Percentiles rank a stretch among this genome's conserved stretches.
These are phyloP conservation scores for Lactifluus subvellereus DNA, from an alignment of 768 basidiomycete species.

Conservation along the genomic window DNA sequence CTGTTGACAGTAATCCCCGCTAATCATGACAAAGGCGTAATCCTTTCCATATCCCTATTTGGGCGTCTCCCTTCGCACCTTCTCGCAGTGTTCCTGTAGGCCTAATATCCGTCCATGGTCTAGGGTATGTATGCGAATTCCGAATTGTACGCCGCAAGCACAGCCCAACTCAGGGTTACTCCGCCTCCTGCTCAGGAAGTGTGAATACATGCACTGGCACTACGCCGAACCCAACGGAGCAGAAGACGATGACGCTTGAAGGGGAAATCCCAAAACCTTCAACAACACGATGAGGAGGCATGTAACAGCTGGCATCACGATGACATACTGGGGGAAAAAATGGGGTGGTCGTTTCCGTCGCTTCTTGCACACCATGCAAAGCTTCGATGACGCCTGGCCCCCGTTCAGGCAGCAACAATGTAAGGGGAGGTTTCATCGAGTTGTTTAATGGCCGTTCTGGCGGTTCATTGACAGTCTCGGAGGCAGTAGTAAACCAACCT, in stretches of 20 bases:
- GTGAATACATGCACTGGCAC: not conserved
- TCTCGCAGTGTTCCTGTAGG: not conserved
- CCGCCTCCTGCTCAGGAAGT: not conserved
- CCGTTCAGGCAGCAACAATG: not conserved
- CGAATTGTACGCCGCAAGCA: not conserved
- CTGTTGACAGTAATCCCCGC: not conserved
- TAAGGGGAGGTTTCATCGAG: not conserved
- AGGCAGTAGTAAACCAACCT: not conserved
- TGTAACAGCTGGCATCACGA: not conserved
- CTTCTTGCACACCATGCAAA: constrained; percentile 1
- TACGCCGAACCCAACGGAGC: not conserved
- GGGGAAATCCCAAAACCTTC: not conserved
- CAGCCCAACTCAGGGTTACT: not conserved
- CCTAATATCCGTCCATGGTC: constrained; percentile 10
- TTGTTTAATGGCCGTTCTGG: not conserved
- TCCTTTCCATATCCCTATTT: not conserved
- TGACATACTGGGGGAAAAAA: not conserved
- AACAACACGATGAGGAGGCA: not conserved
- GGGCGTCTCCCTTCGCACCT: not conserved
- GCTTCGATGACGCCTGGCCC: not conserved
- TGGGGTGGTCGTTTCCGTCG: not conserved
- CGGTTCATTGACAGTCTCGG: not conserved
- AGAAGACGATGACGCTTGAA: not conserved
- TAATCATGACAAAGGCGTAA: constrained; percentile 1
- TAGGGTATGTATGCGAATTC: constrained; percentile 5